Evolutionary conservation across 345 rosid species (phyloP).

Genomic region (Ricinus communis): DNA sequence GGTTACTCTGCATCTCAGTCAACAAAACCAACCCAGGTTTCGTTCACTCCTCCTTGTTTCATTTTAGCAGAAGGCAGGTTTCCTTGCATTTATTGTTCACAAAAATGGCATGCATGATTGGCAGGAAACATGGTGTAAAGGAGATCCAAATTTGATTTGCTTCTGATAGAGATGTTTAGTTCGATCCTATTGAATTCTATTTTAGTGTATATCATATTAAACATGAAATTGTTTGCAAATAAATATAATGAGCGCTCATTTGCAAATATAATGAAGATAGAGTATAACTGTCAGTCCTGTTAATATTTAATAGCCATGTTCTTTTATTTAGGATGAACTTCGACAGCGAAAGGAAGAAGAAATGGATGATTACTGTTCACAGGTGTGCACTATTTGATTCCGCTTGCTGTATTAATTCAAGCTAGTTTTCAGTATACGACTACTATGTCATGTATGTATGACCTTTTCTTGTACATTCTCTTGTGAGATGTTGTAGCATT

Average conservation of each 20-base stretch:
- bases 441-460: not conserved
- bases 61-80: constrained; percentile 4
- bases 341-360: constrained; percentile 91
- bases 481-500: not conserved
- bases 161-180: not conserved
- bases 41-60: not conserved
- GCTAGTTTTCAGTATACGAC: constrained; percentile 8
- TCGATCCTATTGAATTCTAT: not conserved
- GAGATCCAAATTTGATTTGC: not conserved
- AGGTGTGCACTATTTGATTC: constrained; percentile 49
- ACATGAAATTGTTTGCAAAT: constrained; percentile 1
- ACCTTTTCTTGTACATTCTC: not conserved
- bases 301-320: not conserved
- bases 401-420: not conserved
- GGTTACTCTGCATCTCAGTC: constrained; percentile 73
- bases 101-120: not conserved
- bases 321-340: constrained; percentile 61
- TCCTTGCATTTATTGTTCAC: not conserved
- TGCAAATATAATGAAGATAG: too few species aligned
- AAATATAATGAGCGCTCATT: not conserved
- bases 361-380: constrained; percentile 94
- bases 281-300: too few species aligned
- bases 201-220: not conserved
- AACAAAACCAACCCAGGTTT: constrained; percentile 84
- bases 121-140: not conserved